These are phyloP conservation scores for Diaporthe sp. DNA, from an alignment of 2,329 filamentous ascomycete genomes.

Conservation along the genomic window DNA sequence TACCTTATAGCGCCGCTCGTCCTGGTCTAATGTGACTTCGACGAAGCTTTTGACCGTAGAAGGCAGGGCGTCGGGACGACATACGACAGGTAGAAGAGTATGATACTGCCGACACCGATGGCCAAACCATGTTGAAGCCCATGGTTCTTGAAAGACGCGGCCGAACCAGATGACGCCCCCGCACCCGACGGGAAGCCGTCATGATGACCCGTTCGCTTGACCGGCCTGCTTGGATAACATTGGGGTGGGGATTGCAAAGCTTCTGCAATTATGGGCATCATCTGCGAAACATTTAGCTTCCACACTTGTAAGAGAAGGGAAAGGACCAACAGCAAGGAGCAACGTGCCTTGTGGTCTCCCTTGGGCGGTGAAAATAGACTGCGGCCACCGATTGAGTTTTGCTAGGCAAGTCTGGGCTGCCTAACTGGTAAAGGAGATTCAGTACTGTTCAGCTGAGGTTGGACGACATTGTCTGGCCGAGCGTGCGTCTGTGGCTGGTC, in stretches of 20 bases:
- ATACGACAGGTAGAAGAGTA: not conserved
- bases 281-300: not conserved
- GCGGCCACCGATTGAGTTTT: constrained; percentile 15
- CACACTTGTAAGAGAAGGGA: not conserved
- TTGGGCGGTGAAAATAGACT: not conserved
- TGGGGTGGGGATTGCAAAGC: not conserved
- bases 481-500: not conserved
- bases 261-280: not conserved
- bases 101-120: not conserved
- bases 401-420: constrained; percentile 17
- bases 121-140: not conserved
- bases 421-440: constrained; percentile 2
- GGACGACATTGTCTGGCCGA: not conserved
- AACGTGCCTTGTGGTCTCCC: not conserved
- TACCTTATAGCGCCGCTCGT: not conserved
- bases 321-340: not conserved
- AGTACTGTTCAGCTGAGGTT: constrained; percentile 19
- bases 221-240: not conserved
- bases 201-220: not conserved
- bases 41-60: not conserved
- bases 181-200: not conserved
- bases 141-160: not conserved
- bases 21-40: not conserved
- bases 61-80: not conserved
- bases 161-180: not conserved